phyloP scores from a whole-genome alignment of 169 alveolate genomes.

The Pseudocohnilembus persalinus region DNA sequence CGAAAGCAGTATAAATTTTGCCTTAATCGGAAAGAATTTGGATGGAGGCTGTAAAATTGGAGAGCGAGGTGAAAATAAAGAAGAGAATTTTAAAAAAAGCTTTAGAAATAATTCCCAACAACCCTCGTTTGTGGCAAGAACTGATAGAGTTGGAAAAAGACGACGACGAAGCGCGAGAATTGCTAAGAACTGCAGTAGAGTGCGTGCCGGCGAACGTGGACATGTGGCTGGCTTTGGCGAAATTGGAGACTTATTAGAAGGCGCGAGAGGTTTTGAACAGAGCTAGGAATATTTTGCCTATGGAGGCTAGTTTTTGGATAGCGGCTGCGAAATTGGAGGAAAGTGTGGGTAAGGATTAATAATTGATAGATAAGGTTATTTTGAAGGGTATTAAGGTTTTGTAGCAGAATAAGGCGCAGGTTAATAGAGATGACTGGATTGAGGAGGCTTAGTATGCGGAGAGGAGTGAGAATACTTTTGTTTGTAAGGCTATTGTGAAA shows the following conservation, averaged over 20 bases:
- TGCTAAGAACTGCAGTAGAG: constrained; percentile 97
- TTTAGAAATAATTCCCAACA: constrained; percentile 95
- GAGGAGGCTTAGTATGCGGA: constrained; percentile 92
- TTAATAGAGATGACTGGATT: constrained; percentile 90
- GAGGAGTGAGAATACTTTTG: constrained; percentile 74
- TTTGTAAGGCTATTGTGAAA: constrained; percentile 90
- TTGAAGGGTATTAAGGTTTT: constrained; percentile 87
- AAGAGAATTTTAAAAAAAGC: constrained; percentile 93
- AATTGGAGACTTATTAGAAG: constrained; percentile 95
- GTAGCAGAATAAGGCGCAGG: constrained; percentile 74
- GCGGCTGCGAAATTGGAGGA: constrained; percentile 98
- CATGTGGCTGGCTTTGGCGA: constrained; percentile 98
- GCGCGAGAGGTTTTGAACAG: constrained; percentile 96
- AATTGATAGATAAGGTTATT: constrained; percentile 81
- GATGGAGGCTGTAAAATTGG: constrained; percentile 95
- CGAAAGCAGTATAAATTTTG: constrained; percentile 86
- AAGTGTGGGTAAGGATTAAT: constrained; percentile 81
- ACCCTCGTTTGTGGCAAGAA: constrained; percentile 98
- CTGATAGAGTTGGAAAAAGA: constrained; percentile 92
- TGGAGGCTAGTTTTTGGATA: constrained; percentile 95
- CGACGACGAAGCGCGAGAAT: constrained; percentile 92
- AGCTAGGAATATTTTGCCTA: constrained; percentile 97
- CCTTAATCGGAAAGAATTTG: constrained; percentile 92
- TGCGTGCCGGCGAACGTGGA: constrained; percentile 97
- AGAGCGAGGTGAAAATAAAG: constrained; percentile 86